Evolutionary conservation across 805 yeast species (phyloP).

Genomic region (Wickerhamiella cacticola): DNA sequence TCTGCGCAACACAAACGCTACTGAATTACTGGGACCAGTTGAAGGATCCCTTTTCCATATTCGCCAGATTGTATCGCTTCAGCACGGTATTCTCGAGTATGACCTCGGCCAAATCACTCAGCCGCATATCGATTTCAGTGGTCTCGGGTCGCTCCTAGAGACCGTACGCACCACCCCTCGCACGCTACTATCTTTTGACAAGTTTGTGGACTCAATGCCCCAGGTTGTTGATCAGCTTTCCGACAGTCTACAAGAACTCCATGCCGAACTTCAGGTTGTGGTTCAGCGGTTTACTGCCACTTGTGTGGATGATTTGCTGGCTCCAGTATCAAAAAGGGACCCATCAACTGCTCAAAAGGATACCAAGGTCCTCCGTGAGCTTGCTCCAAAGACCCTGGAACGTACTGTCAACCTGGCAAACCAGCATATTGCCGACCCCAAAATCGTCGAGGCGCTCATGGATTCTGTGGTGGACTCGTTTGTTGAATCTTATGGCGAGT

Average conservation of each 20-base stretch:
- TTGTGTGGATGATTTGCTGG: slow-evolving; percentile 39
- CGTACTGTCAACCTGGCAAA: slow-evolving; percentile 41
- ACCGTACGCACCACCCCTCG: background rate
- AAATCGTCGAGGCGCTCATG: slow-evolving; percentile 40
- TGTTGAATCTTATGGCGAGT: slow-evolving; percentile 44
- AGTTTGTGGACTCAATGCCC: slow-evolving; percentile 62
- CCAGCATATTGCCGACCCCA: slow-evolving; percentile 44
- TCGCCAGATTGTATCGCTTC: slow-evolving; percentile 57
- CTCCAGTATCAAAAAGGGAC: slow-evolving; percentile 32
- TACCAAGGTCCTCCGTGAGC: slow-evolving; percentile 36
- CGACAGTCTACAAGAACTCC: slow-evolving; percentile 65
- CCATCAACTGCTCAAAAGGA: slow-evolving; percentile 27
- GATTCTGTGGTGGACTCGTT: slow-evolving; percentile 58
- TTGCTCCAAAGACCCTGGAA: slow-evolving; percentile 45
- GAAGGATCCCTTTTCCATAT: slow-evolving; percentile 59
- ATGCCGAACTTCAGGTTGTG: slow-evolving; percentile 54
- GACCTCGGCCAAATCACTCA: slow-evolving; percentile 62
- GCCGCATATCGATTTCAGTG: slow-evolving; percentile 74
- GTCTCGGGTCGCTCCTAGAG: slow-evolving; percentile 45
- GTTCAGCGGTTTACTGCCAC: slow-evolving; percentile 58
- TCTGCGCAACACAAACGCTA: slow-evolving; percentile 28
- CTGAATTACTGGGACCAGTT: slow-evolving; percentile 33
- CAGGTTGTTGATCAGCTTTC: slow-evolving; percentile 68
- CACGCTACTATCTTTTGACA: slow-evolving; percentile 30
- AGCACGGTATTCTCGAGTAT: slow-evolving; percentile 57